Evolutionary conservation across 441 rosid species (phyloP).

Genomic region (Pelargonium fulgidum): DNA sequence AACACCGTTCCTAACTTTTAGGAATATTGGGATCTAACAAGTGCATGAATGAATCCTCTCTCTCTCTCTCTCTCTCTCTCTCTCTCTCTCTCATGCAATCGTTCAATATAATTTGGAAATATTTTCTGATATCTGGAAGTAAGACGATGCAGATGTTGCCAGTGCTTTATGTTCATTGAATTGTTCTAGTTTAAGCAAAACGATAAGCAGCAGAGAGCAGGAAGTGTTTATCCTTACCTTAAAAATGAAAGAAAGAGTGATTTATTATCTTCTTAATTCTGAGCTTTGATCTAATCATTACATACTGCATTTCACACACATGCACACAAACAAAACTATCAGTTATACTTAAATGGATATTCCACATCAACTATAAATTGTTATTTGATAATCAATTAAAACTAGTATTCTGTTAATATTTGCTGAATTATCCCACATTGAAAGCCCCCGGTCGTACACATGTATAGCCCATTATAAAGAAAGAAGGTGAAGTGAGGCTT

Average conservation of each 20-base stretch:
- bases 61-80: background rate
- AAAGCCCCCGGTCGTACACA: too few species aligned
- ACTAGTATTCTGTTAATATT: background rate
- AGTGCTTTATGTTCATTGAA: background rate
- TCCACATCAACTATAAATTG: background rate
- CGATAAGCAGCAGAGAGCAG: too few species aligned
- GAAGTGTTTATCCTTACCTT: too few species aligned
- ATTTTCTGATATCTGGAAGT: background rate
- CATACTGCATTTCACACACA: background rate
- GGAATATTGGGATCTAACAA: background rate
- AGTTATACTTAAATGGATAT: background rate
- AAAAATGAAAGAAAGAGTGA: too few species aligned
- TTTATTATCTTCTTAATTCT: too few species aligned
- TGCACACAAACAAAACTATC: background rate
- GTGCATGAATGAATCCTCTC: background rate
- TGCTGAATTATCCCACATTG: background rate
- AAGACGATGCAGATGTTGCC: background rate
- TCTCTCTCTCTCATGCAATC: background rate
- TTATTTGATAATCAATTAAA: background rate
- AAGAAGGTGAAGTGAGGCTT: too few species aligned
- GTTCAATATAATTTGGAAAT: background rate
- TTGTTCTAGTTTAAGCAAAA: background rate
- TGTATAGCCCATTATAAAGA: too few species aligned
- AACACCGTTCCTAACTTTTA: background rate
- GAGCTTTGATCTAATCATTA: background rate